Conservation (phyloP, 2,329 filamentous ascomycete genomes). For the Truncatella angustata region DNA sequence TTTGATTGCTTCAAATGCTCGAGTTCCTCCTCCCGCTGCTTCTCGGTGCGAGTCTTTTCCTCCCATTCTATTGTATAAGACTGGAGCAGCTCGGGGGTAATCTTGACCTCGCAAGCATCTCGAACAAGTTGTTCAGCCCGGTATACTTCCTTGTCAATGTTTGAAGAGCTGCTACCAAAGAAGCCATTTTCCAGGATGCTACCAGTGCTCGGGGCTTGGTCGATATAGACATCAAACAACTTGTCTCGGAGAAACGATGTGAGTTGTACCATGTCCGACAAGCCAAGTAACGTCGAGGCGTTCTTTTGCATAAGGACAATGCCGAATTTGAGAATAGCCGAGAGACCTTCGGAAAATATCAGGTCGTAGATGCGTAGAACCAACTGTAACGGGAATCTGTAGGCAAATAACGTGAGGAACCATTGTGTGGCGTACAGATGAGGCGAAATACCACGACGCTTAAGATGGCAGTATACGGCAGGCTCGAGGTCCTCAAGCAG, state of each 20-base stretch:
- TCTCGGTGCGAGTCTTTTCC: constrained; percentile 79
- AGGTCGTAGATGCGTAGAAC: constrained; percentile 96
- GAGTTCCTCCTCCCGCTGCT: constrained; percentile 78
- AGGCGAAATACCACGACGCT: constrained; percentile 80
- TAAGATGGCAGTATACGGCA: constrained; percentile 90
- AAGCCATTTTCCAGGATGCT: constrained; percentile 95
- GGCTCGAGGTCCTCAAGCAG: constrained; percentile 92
- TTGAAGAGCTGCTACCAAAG: constrained; percentile 89
- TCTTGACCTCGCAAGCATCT: constrained; percentile 84
- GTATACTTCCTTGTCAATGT: constrained; percentile 92
- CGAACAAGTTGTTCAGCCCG: constrained; percentile 89
- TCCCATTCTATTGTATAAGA: constrained; percentile 87
- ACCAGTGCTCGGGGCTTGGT: constrained; percentile 86
- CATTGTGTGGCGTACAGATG: constrained; percentile 97
- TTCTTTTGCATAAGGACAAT: constrained; percentile 98
- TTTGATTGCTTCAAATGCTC: constrained; percentile 69
- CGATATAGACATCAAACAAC: constrained; percentile 95
- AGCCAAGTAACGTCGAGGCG: constrained; percentile 68
- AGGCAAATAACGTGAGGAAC: constrained; percentile 98
- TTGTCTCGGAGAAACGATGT: constrained; percentile 91
- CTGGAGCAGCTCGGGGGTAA: constrained; percentile 79
- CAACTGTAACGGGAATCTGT: constrained; percentile 93
- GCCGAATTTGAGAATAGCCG: constrained; percentile 91
- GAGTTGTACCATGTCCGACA: constrained; percentile 88
- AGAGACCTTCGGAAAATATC: constrained; percentile 88